Evolutionary conservation across 2,329 filamentous ascomycete species (phyloP), one percentile per base, ranked within the genome.

Genomic region (Botrytis medusae): DNA sequence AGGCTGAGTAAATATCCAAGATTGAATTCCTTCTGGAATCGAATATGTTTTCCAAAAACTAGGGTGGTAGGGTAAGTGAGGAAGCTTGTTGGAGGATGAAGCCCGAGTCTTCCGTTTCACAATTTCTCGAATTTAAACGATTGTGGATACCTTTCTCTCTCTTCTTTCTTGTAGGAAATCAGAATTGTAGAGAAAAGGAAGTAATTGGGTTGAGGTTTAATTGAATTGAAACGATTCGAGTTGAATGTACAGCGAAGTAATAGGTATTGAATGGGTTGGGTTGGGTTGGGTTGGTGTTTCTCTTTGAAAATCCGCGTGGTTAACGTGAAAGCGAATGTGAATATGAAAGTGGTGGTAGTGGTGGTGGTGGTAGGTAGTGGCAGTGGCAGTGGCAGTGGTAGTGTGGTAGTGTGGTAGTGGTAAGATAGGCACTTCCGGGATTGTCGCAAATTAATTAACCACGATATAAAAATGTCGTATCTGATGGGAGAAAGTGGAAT

Each of bases 111-210:
- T 42, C 34, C 42, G 69, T 71, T 71, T 71, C 69, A 71, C 57
- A 71, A 57, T 71, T 51, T 54, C 37, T 71, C 42, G 69, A 64
- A 37, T 54, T 67, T 54, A 40, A 71, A 71, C 44, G 69, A 71
- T 32, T 57, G 69, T 65, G 34, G 69, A 18, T 63, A 44, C 18
- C n/a, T 7, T 48, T 46, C 4, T 20, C 20, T 22, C 48, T 22
- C 9, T 42, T 34, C 22, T 48, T 34, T 71, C 44, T 37, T 20
- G 61, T 42, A 57, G n/a, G 46, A 65, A 57, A 20, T 18, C 9
- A 37, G 12, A 60, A 40, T 40, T 62, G 59, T n/a, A 40, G 34
- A 62, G 34, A 25, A 25, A 29, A 40, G 69, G 69, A 57, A 68
- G 46, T 7, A 32, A 42, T 57, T 68, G 48, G 20, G 14, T 68